Evolutionary conservation across 768 basidiomycete species (phyloP).

Genomic region (Sporobolomyces phaffii): DNA sequence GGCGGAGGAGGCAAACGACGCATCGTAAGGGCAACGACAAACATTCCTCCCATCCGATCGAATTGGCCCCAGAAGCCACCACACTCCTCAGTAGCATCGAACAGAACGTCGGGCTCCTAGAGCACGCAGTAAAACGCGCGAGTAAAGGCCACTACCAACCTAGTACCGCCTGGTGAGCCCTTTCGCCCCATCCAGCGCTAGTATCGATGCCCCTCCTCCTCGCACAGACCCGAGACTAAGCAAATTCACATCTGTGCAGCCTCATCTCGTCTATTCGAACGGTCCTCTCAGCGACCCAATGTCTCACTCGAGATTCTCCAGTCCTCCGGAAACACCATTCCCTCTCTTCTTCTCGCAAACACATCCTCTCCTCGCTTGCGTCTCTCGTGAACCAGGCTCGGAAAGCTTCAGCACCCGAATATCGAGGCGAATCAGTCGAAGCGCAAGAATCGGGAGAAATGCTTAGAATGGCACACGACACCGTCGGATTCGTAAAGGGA

Average conservation of each 20-base stretch:
- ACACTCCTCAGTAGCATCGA: slow-evolving; percentile 69
- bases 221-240: background rate
- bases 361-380: slow-evolving; percentile 72
- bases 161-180: slow-evolving; percentile 66
- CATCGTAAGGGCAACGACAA: background rate
- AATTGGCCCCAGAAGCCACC: slow-evolving; percentile 24
- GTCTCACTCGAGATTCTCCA: slow-evolving; percentile 72
- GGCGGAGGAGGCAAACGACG: background rate
- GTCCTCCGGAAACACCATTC: slow-evolving; percentile 61
- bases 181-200: too few relatives aligned
- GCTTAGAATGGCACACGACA: slow-evolving; percentile 71
- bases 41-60: background rate
- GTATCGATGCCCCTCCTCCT: background rate
- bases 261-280: slow-evolving; percentile 89
- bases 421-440: slow-evolving; percentile 50
- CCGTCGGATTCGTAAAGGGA: slow-evolving; percentile 69
- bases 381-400: slow-evolving; percentile 68
- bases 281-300: slow-evolving; percentile 74
- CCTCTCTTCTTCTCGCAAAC: slow-evolving; percentile 71
- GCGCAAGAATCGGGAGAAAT: slow-evolving; percentile 65
- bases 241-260: slow-evolving; percentile 21
- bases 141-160: slow-evolving; percentile 82
- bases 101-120: slow-evolving; percentile 76
- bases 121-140: slow-evolving; percentile 72
- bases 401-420: slow-evolving; percentile 36